These are phyloP conservation scores for Zasmidium citrigriseum DNA, from an alignment of 2,329 filamentous ascomycete species.

Conservation along the genomic window DNA sequence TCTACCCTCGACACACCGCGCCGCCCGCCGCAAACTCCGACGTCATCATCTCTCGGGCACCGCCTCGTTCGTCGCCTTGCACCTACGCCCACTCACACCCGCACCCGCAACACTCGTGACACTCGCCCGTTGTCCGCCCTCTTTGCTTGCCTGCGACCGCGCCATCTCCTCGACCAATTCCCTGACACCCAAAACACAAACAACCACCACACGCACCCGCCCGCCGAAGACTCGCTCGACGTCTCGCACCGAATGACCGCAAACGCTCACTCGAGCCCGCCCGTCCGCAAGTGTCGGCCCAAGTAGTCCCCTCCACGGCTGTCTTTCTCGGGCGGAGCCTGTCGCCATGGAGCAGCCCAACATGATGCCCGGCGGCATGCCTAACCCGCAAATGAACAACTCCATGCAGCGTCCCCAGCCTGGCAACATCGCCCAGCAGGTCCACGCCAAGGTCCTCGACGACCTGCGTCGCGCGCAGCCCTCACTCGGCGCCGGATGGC, in stretches of 20 bases:
- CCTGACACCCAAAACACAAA: not conserved
- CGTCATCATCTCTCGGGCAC: not conserved
- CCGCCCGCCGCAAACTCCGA: not conserved
- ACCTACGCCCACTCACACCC: too few relatives aligned
- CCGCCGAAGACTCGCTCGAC: not conserved
- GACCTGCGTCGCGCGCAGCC: constrained; percentile 23
- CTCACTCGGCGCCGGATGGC: constrained; percentile 32
- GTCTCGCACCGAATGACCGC: constrained; percentile 6
- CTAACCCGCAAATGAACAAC: not conserved
- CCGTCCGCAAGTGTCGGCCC: constrained; percentile 2
- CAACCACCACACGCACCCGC: not conserved
- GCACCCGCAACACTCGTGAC: too few relatives aligned
- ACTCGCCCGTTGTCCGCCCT: not conserved
- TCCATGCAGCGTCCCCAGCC: constrained; percentile 32
- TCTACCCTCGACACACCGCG: not conserved
- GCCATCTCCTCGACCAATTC: not conserved
- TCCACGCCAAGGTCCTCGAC: constrained; percentile 28
- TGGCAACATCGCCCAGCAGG: constrained; percentile 28
- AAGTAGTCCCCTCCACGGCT: not conserved
- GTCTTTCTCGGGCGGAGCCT: not conserved
- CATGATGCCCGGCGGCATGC: constrained; percentile 20
- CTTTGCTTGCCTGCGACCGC: not conserved
- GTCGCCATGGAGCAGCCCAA: constrained; percentile 16
- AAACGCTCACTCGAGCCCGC: not conserved
- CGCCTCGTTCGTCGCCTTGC: not conserved